Evolutionary conservation across 2,329 filamentous ascomycete genomes (phyloP).

Genomic region (Ceratocystis variospora): DNA sequence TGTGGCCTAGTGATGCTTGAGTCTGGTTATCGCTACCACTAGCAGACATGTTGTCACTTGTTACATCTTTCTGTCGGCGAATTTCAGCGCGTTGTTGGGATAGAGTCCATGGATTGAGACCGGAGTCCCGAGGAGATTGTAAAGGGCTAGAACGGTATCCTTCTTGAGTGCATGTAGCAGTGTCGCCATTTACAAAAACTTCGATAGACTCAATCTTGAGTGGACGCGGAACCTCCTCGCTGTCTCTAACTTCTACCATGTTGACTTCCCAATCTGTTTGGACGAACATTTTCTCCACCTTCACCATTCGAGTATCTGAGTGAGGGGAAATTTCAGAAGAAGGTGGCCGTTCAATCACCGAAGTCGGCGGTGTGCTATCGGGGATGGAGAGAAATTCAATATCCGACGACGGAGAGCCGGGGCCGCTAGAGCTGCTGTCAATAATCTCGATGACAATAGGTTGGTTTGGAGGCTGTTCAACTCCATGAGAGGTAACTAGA

Average conservation of each 20-base stretch:
- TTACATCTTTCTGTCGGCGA: neutral
- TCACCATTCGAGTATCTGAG: neutral
- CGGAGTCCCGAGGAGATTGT: neutral
- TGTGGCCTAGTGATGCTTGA: neutral
- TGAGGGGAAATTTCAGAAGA: neutral
- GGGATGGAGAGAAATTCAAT: neutral
- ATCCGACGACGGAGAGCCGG: neutral
- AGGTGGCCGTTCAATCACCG: neutral
- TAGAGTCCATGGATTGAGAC: conserved; percentile 7
- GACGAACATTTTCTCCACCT: neutral
- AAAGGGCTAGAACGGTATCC: neutral
- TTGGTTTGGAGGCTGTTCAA: neutral
- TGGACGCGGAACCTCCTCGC: neutral
- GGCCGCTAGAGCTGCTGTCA: neutral
- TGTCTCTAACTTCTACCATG: conserved; percentile 7
- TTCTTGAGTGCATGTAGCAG: neutral
- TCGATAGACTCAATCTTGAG: neutral
- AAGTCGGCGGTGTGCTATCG: conserved; percentile 5
- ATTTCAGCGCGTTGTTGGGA: neutral
- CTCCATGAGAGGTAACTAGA: neutral
- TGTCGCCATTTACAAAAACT: neutral
- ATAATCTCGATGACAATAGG: neutral
- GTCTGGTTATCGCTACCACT: neutral
- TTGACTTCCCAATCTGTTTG: conserved; percentile 12
- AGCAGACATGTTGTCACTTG: neutral